Evolutionary conservation across 176 grass and related monocot genomes (phyloP), one percentile per base, ranked within the genome.

Genomic region (Alloteropsis semialata): DNA sequence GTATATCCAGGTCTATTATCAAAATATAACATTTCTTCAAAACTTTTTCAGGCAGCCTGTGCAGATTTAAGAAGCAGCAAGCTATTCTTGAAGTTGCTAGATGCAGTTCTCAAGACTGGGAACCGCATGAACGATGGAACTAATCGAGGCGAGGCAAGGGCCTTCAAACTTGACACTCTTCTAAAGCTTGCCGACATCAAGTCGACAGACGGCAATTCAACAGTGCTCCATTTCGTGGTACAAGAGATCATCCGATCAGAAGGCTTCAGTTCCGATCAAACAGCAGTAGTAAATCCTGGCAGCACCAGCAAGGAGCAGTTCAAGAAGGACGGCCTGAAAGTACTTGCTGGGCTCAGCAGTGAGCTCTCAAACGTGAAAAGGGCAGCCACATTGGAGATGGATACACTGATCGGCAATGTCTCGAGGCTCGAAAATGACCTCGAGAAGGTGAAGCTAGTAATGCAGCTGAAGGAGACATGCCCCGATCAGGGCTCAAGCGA

Each of bases 331-430:
- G 93, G 85, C 50, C 77, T 90, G 42, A 87, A 85, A 67, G 56
- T 88, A 11, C 36, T 85, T 33, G 76, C 91, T 18, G 88, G 88
- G 49, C 88, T 96, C 74, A 91, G 84, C 33, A 84, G 51, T n/a
- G 86, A 96, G 76, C 83, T 96, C 37, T 92, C 82, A 32, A 91
- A 96, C 58, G 94, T 93, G 82, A 96, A 85, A 75, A 93, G 85
- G 27, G 94, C 94, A 4, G 86, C 91, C 65, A 80, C 78, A 17
- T 38, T 96, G 91, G 94, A 89, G 39, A 91, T 92, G 79, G 56
- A 91, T 18, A 48, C 82, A 5, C 41, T 93, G 43, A 79, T 78
- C 0, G 45, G 89, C 16, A 86, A 65, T 32, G 48, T 93, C 45
- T 67, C 38, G 39, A 87, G 87, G 82, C 86, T 93, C n/a, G 67